phyloP scores from a whole-genome alignment of 2,329 filamentous ascomycete genomes.

The Rhynchosporium graminicola region DNA sequence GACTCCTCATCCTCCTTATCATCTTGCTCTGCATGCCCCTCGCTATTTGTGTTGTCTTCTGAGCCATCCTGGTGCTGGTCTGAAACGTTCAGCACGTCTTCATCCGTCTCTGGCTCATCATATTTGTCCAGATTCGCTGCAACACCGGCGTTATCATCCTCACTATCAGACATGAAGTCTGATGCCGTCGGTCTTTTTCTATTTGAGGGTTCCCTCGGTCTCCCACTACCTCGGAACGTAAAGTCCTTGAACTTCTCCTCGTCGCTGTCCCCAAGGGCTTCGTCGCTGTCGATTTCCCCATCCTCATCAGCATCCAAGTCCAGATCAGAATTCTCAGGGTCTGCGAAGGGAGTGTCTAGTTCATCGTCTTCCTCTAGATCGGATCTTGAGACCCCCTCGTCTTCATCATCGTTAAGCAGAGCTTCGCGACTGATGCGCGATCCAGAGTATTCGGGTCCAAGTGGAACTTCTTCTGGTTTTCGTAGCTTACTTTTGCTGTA shows the following conservation, averaged over 20 bases:
- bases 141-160: slow-evolving; percentile 36
- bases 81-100: slow-evolving; percentile 39
- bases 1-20: slow-evolving; percentile 36
- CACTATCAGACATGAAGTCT: slow-evolving; percentile 55
- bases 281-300: slow-evolving; percentile 62
- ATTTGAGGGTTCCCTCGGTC: slow-evolving; percentile 44
- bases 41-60: slow-evolving; percentile 41
- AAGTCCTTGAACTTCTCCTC: slow-evolving; percentile 79
- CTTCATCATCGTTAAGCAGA: slow-evolving; percentile 57
- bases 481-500: slow-evolving; percentile 78
- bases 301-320: slow-evolving; percentile 56
- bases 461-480: slow-evolving; percentile 64
- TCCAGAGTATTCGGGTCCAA: slow-evolving; percentile 82
- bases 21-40: slow-evolving; percentile 37
- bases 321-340: slow-evolving; percentile 57
- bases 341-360: slow-evolving; percentile 41
- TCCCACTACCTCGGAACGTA: slow-evolving; percentile 60
- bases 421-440: slow-evolving; percentile 71
- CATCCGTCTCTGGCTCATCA: slow-evolving; percentile 38
- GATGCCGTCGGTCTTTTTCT: slow-evolving; percentile 51
- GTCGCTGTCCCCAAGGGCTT: slow-evolving; percentile 81
- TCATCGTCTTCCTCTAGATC: slow-evolving; percentile 43
- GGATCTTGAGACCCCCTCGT: slow-evolving; percentile 52
- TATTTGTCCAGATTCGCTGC: slow-evolving; percentile 36
- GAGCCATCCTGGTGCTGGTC: slow-evolving; percentile 41